These are phyloP conservation scores for Clathrus columnatus DNA, from an alignment of 768 basidiomycete genomes.

Conservation along the genomic window DNA sequence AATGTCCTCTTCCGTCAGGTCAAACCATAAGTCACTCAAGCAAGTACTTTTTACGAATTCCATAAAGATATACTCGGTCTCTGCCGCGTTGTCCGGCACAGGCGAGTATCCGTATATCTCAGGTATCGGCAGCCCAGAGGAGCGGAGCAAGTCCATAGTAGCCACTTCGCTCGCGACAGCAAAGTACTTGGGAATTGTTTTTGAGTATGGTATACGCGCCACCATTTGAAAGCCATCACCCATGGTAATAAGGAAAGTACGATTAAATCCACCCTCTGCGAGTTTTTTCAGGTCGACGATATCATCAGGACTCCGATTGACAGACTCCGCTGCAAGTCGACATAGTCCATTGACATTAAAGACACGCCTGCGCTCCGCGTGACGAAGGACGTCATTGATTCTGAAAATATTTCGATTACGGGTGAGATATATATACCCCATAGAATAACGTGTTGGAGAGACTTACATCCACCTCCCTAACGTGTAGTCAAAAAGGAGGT, in stretches of 20 bases:
- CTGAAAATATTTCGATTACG: too few species aligned
- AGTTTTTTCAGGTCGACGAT: too few species aligned
- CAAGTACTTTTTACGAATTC: slow-evolving; percentile 29
- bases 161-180: slow-evolving; percentile 26
- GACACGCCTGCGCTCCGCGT: too few species aligned
- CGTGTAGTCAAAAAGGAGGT: too few species aligned
- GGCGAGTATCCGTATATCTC: slow-evolving; percentile 25
- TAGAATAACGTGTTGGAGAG: too few species aligned
- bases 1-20: slow-evolving; percentile 31
- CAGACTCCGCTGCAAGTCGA: too few species aligned
- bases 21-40: slow-evolving; percentile 33
- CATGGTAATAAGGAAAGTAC: slow-evolving; percentile 24
- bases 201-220: slow-evolving; percentile 23
- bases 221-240: slow-evolving; percentile 18
- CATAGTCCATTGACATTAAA: too few species aligned
- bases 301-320: too few species aligned
- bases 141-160: slow-evolving; percentile 22
- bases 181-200: slow-evolving; percentile 20
- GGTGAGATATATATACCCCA: too few species aligned
- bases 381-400: too few species aligned
- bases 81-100: slow-evolving; percentile 20
- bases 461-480: too few species aligned
- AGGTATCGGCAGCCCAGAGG: slow-evolving; percentile 23
- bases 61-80: slow-evolving; percentile 25
- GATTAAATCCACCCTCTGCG: slow-evolving; percentile 32